Percentiles rank a stretch among this genome's conserved stretches.
Evolutionary conservation across 202 grass and related monocot genomes (phyloP).

Genomic region (Panicum virgatum): DNA sequence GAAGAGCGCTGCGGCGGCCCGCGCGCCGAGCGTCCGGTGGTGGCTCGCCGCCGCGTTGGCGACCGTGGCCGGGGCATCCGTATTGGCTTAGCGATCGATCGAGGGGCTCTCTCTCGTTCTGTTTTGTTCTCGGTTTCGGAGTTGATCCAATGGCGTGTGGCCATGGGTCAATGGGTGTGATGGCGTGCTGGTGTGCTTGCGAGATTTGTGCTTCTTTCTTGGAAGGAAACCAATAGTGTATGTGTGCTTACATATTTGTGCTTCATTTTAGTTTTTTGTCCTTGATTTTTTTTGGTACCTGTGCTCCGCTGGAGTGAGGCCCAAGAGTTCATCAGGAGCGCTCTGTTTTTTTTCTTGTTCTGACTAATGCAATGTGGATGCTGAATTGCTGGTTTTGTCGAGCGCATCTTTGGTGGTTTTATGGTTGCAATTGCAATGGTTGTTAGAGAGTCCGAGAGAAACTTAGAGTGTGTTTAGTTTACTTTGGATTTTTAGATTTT

Average conservation of each 20-base stretch:
- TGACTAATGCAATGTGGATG: not conserved
- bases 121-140: not conserved
- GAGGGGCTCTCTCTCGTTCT: not conserved
- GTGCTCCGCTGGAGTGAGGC: not conserved
- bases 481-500: no score
- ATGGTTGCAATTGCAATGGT: no score
- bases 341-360: not conserved
- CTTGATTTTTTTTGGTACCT: not conserved
- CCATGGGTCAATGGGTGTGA: constrained; percentile 22
- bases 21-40: constrained; percentile 33
- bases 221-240: constrained; percentile 31
- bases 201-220: constrained; percentile 22
- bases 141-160: constrained; percentile 33
- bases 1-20: constrained; percentile 41
- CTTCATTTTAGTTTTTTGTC: constrained; percentile 8
- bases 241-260: constrained; percentile 15
- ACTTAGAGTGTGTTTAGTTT: no score
- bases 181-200: constrained; percentile 15
- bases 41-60: constrained; percentile 35
- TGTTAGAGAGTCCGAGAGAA: no score
- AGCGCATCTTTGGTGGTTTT: not conserved
- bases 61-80: not conserved
- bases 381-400: not conserved
- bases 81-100: constrained; percentile 28
- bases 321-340: not conserved